Percentiles rank a stretch among this genome's conserved stretches.
Evolutionary conservation across 2,329 filamentous ascomycete genomes (phyloP).

Genomic region (Akanthomyces lecanii): DNA sequence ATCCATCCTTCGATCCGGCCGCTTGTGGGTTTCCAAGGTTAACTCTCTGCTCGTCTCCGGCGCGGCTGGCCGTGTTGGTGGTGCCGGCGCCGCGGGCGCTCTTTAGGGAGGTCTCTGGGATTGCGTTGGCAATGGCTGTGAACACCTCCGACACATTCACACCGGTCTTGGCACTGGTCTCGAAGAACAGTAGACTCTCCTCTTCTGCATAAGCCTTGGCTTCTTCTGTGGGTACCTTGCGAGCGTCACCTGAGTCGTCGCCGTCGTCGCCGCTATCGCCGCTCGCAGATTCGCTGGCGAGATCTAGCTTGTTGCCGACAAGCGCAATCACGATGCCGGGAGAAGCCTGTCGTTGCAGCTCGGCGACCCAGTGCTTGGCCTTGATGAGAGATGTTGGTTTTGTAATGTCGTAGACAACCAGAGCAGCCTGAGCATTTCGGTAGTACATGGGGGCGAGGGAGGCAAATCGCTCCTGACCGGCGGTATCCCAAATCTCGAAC

Average conservation of each 20-base stretch:
- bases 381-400: slow-evolving; percentile 94
- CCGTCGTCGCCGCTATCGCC: slow-evolving; percentile 53
- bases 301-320: slow-evolving; percentile 94
- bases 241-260: slow-evolving; percentile 65
- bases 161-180: slow-evolving; percentile 96
- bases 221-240: slow-evolving; percentile 87
- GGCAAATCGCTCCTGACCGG: slow-evolving; percentile 95
- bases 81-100: slow-evolving; percentile 72
- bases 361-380: slow-evolving; percentile 97
- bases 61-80: slow-evolving; percentile 53
- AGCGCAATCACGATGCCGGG: slow-evolving; percentile 96
- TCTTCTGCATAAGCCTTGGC: slow-evolving; percentile 92
- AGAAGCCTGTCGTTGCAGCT: slow-evolving; percentile 91
- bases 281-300: slow-evolving; percentile 59
- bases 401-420: slow-evolving; percentile 97
- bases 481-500: slow-evolving; percentile 97
- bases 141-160: slow-evolving; percentile 94
- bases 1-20: slow-evolving; percentile 79
- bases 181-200: slow-evolving; percentile 90
- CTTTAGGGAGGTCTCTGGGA: slow-evolving; percentile 95
- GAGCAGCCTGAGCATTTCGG: slow-evolving; percentile 93
- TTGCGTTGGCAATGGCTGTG: slow-evolving; percentile 95
- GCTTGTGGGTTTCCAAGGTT: slow-evolving; percentile 73
- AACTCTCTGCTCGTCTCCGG: slow-evolving; percentile 68
- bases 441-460: slow-evolving; percentile 99